These are phyloP conservation scores for Drechslerella dactyloides DNA, from an alignment of 2,329 filamentous ascomycete genomes.

Conservation along the genomic window DNA sequence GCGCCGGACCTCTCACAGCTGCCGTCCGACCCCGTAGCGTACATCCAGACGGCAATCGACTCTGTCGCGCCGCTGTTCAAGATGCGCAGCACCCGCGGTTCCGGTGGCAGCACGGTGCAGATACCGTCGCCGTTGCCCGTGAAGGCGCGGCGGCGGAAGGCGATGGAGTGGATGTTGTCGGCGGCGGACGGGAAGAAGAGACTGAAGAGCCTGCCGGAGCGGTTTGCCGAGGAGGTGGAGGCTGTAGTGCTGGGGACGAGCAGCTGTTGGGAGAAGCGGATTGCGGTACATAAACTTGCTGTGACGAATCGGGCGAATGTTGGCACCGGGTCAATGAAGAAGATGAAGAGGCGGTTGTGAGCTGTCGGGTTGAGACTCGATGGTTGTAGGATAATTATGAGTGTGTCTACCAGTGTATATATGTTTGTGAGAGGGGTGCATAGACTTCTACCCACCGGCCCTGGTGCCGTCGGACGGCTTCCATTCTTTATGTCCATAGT, in stretches of 20 bases:
- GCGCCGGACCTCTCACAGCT: conserved; percentile 78
- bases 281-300: conserved; percentile 55
- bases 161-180: conserved; percentile 88
- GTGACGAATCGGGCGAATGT: conserved; percentile 49
- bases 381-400: neutral
- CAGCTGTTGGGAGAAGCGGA: conserved; percentile 80
- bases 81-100: conserved; percentile 75
- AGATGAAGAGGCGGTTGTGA: conserved; percentile 6
- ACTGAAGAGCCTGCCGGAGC: conserved; percentile 57
- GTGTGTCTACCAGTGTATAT: neutral
- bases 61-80: conserved; percentile 87
- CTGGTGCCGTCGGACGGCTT: no score
- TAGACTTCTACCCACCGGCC: neutral
- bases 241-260: conserved; percentile 86
- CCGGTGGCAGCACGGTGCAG: conserved; percentile 82
- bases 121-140: conserved; percentile 77
- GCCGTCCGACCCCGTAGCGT: conserved; percentile 85
- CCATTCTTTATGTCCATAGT: neutral
- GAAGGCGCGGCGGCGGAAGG: conserved; percentile 76
- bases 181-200: conserved; percentile 79
- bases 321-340: neutral
- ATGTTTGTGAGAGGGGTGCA: neutral
- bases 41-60: conserved; percentile 89
- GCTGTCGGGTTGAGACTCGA: neutral
- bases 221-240: conserved; percentile 62